A percentile compares a stretch with the other conserved stretches of the same genome.
phyloP scores from a whole-genome alignment of 768 basidiomycete genomes.

The Aureoboletus auriporus region DNA sequence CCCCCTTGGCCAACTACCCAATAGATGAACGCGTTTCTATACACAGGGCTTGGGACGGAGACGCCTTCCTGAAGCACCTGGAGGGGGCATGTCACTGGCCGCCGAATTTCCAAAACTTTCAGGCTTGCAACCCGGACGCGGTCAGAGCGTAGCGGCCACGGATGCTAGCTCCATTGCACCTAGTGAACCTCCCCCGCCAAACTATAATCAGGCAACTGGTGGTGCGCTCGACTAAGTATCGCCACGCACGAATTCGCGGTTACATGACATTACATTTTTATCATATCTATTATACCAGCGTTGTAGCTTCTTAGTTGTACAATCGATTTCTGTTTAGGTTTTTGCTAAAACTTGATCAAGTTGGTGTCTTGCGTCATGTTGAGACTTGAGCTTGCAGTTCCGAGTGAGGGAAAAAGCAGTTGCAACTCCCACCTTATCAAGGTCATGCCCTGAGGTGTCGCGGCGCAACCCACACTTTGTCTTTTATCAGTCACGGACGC shows the following conservation, averaged over 20 bases:
- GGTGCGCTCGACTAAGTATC: not conserved
- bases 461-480: too few relatives aligned
- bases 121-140: constrained; percentile 2
- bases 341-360: too few relatives aligned
- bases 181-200: constrained; percentile 22
- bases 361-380: too few relatives aligned
- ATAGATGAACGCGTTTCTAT: not conserved
- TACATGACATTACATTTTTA: too few relatives aligned
- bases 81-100: constrained; percentile 10
- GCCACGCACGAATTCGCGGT: not conserved
- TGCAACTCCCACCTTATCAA: too few relatives aligned
- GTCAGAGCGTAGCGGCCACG: not conserved
- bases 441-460: too few relatives aligned
- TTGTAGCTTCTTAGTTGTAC: too few relatives aligned
- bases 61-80: constrained; percentile 24
- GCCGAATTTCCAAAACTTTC: constrained; percentile 15
- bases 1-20: not conserved
- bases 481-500: too few relatives aligned
- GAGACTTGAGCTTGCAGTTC: too few relatives aligned
- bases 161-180: constrained; percentile 10
- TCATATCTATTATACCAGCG: too few relatives aligned
- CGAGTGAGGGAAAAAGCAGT: too few relatives aligned
- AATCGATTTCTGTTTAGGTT: too few relatives aligned
- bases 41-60: constrained; percentile 8
- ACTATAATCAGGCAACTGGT: constrained; percentile 19